These are phyloP conservation scores for Phialophora verrucosa DNA, from an alignment of 2,329 filamentous ascomycete species.

Conservation along the genomic window DNA sequence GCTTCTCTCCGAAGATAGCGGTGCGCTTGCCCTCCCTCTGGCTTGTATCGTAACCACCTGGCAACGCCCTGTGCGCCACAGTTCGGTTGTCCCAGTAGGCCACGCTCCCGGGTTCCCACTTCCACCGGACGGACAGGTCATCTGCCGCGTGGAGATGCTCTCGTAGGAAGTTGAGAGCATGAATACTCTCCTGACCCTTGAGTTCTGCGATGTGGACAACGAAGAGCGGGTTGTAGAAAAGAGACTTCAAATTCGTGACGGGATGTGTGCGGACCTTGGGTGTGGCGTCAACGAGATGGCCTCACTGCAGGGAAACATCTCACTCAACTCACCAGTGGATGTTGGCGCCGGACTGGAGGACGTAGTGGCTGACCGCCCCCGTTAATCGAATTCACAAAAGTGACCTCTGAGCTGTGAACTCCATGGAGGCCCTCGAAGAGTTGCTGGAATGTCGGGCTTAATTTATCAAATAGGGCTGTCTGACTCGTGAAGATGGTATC, in stretches of 20 bases:
- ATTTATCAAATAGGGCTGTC: slow-evolving; percentile 39
- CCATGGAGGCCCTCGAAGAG: slow-evolving; percentile 38
- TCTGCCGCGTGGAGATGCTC: slow-evolving; percentile 37
- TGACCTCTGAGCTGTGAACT: slow-evolving; percentile 38
- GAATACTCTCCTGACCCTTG: slow-evolving; percentile 37
- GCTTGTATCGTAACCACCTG: slow-evolving; percentile 36
- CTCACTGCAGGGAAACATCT: neutral
- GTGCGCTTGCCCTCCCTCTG: slow-evolving; percentile 37
- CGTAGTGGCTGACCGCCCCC: slow-evolving; percentile 34
- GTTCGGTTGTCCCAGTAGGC: slow-evolving; percentile 39
- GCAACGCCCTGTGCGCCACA: slow-evolving; percentile 38
- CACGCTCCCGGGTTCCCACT: slow-evolving; percentile 34
- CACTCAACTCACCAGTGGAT: slow-evolving; percentile 30
- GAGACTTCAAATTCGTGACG: slow-evolving; percentile 38
- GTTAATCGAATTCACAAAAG: slow-evolving; percentile 35
- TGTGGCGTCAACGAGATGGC: neutral
- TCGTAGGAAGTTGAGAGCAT: slow-evolving; percentile 37
- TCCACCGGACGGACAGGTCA: slow-evolving; percentile 34
- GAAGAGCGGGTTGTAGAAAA: slow-evolving; percentile 38
- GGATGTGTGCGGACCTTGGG: slow-evolving; percentile 39
- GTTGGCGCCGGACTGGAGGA: slow-evolving; percentile 31
- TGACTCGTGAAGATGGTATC: slow-evolving; percentile 40
- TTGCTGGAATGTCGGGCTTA: slow-evolving; percentile 39
- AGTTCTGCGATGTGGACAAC: slow-evolving; percentile 38
- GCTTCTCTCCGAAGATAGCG: slow-evolving; percentile 33